Conservation (phyloP, 2,329 filamentous ascomycete species). For the Diaporthe citrichinensis region DNA sequence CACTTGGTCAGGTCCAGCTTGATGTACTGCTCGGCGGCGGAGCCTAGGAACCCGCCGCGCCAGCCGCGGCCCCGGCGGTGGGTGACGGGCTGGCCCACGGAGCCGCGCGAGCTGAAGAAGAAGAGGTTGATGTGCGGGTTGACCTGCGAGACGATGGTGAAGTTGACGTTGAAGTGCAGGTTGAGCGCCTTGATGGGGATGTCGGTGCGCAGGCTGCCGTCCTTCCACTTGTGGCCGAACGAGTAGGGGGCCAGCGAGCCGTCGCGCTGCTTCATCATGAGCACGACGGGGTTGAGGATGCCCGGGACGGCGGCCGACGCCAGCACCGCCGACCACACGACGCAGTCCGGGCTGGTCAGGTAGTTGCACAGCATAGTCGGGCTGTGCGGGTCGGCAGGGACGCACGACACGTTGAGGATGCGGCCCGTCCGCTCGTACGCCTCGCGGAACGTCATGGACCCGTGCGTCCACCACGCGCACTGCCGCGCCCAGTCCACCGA, state of each 20-base stretch:
- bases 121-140: constrained; percentile 99
- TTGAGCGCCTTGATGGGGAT: constrained; percentile 96
- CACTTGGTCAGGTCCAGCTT: constrained; percentile 98
- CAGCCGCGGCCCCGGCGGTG: constrained; percentile 94
- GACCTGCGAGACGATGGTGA: constrained; percentile 89
- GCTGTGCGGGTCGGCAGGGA: constrained; percentile 95
- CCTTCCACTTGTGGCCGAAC: constrained; percentile 99
- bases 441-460: constrained; percentile 94
- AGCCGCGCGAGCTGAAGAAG: constrained; percentile 95
- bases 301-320: constrained; percentile 96
- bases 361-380: constrained; percentile 95
- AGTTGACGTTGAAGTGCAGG: constrained; percentile 98
- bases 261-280: constrained; percentile 87
- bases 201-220: constrained; percentile 93
- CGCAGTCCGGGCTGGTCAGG: constrained; percentile 93
- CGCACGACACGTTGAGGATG: constrained; percentile 95
- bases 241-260: constrained; percentile 89
- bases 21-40: constrained; percentile 92
- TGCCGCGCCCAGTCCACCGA: constrained; percentile 90
- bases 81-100: constrained; percentile 92
- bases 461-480: constrained; percentile 90
- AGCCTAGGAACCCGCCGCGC: constrained; percentile 95
- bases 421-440: constrained; percentile 94
- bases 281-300: constrained; percentile 93
- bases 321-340: constrained; percentile 97